Conservation (phyloP, 2,329 filamentous ascomycete genomes). For the Ophiostoma pallidulum region DNA sequence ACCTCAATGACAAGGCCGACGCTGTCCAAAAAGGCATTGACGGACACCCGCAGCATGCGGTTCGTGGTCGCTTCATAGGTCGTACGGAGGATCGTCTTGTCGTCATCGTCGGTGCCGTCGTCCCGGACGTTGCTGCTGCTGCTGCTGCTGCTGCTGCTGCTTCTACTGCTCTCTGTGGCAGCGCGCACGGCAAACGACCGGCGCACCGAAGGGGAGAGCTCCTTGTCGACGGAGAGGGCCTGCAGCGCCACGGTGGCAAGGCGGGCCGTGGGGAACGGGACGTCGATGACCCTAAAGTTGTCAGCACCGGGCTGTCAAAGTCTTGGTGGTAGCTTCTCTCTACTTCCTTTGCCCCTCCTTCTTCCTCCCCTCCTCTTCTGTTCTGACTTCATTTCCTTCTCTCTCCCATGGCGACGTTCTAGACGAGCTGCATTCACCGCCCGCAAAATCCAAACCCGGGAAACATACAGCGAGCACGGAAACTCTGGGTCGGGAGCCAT, state of each 20-base stretch:
- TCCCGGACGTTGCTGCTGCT: no score
- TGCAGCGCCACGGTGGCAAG: constrained; percentile 67
- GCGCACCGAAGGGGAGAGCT: constrained; percentile 75
- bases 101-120: constrained; percentile 14
- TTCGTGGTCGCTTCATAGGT: constrained; percentile 85
- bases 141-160: no score
- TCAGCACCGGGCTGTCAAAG: no score
- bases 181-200: constrained; percentile 51
- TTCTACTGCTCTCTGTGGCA: constrained; percentile 5
- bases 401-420: no score
- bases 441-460: no score
- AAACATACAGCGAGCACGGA: constrained; percentile 53
- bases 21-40: constrained; percentile 94
- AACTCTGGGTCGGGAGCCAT: constrained; percentile 40
- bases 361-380: neutral
- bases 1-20: constrained; percentile 74
- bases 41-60: constrained; percentile 89
- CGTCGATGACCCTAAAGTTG: constrained; percentile 48
- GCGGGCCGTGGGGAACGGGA: constrained; percentile 73
- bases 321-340: no score
- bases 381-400: neutral
- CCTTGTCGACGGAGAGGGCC: constrained; percentile 74
- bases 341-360: no score
- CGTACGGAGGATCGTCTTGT: constrained; percentile 50
- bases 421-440: no score